phyloP scores from a whole-genome alignment of 2,329 filamentous ascomycete genomes.

The Trichoderma cornu-damae region DNA sequence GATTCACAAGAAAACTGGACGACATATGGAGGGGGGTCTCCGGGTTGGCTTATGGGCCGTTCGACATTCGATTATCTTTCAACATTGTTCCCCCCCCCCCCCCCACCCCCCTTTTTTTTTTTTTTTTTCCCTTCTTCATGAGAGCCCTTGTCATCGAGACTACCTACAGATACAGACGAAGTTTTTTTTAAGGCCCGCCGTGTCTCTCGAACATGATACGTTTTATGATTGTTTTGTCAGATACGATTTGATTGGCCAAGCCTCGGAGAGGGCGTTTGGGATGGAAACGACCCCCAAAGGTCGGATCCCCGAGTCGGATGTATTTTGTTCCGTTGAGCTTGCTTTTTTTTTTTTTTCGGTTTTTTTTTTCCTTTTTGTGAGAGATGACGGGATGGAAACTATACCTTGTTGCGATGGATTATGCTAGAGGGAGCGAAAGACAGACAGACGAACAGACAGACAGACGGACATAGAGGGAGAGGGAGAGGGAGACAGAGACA shows the following conservation, averaged over 20 bases:
- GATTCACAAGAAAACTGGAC: background rate
- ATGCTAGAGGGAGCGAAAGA: background rate
- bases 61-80: background rate
- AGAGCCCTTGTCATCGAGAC: background rate
- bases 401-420: conserved; percentile 3
- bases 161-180: background rate
- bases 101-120: background rate
- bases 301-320: conserved; percentile 4
- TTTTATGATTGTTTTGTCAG: background rate
- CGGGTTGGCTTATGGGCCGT: background rate
- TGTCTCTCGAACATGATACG: background rate
- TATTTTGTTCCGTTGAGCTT: background rate
- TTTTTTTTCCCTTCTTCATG: background rate
- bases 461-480: background rate
- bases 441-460: no score
- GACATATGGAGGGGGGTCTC: background rate
- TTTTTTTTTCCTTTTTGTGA: conserved; percentile 7
- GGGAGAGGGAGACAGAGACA: no score
- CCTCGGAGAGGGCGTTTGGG: conserved; percentile 23
- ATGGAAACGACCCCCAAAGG: conserved; percentile 1
- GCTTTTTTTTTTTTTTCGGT: background rate
- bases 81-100: background rate
- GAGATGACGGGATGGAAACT: background rate
- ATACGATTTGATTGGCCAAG: conserved; percentile 18
- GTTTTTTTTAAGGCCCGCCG: background rate